These are phyloP conservation scores for Claviceps spartinae DNA, from an alignment of 2,329 filamentous ascomycete genomes.

Conservation along the genomic window DNA sequence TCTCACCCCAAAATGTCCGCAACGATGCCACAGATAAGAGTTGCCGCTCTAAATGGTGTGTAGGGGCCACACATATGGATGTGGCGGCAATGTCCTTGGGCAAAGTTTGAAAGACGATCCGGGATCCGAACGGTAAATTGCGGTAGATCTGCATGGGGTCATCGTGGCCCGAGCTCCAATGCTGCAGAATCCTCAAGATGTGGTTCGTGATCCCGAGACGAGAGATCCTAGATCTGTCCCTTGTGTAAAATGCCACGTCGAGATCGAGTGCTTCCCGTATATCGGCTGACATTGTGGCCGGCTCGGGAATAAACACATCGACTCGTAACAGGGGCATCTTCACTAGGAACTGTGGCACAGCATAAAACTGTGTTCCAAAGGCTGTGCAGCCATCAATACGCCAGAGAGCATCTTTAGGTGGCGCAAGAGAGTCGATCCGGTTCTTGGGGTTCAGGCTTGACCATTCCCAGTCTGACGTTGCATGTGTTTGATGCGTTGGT, in stretches of 20 bases:
- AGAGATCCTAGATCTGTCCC: slow-evolving; percentile 33
- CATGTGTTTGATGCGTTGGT: neutral
- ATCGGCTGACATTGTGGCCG: slow-evolving; percentile 24
- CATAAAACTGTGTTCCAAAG: slow-evolving; percentile 44
- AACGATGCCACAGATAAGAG: slow-evolving; percentile 32
- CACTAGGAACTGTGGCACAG: slow-evolving; percentile 36
- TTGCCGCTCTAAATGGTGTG: slow-evolving; percentile 39
- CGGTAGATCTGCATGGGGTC: slow-evolving; percentile 25
- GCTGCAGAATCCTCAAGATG: slow-evolving; percentile 39
- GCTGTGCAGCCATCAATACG: slow-evolving; percentile 44
- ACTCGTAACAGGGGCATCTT: slow-evolving; percentile 37
- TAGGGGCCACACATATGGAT: slow-evolving; percentile 31
- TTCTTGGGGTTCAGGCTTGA: slow-evolving; percentile 48
- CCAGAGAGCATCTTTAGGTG: slow-evolving; percentile 34
- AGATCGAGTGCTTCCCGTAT: slow-evolving; percentile 34
- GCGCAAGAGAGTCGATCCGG: slow-evolving; percentile 41
- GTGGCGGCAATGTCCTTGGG: slow-evolving; percentile 32
- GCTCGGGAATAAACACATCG: slow-evolving; percentile 44
- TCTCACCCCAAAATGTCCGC: slow-evolving; percentile 27
- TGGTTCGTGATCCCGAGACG: slow-evolving; percentile 38
- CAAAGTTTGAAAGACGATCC: slow-evolving; percentile 40
- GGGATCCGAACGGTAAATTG: slow-evolving; percentile 42
- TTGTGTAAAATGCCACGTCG: slow-evolving; percentile 40
- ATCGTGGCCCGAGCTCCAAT: slow-evolving; percentile 28
- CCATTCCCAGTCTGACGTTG: slow-evolving; percentile 24